phyloP scores from a whole-genome alignment of 805 yeast genomes.

The Starmera amethionina region DNA sequence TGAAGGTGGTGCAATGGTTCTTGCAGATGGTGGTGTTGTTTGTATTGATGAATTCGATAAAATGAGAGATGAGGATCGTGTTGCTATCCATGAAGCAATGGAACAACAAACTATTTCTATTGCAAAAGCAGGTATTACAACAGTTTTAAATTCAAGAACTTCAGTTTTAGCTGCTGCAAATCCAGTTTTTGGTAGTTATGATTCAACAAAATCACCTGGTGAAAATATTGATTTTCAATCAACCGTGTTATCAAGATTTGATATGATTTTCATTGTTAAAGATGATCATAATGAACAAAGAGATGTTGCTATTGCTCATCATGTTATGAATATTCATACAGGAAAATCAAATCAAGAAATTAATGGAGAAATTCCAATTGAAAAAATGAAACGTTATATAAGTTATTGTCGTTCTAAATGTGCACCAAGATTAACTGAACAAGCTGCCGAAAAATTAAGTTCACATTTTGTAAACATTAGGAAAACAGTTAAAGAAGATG shows the following conservation, averaged over 20 bases:
- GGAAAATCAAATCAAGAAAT: slow-evolving; percentile 56
- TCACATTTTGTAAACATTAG: slow-evolving; percentile 90
- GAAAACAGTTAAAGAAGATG: slow-evolving; percentile 71
- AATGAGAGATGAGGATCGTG: slow-evolving; percentile 98
- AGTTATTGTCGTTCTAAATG: slow-evolving; percentile 84
- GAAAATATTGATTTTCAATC: slow-evolving; percentile 98
- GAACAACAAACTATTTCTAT: slow-evolving; percentile 98
- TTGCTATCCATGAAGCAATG: slow-evolving; percentile 99
- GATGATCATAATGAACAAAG: slow-evolving; percentile 85
- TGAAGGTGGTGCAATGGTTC: slow-evolving; percentile 99
- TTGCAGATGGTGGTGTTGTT: slow-evolving; percentile 98
- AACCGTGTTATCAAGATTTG: slow-evolving; percentile 93
- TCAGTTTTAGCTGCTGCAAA: slow-evolving; percentile 97
- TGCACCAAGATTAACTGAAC: slow-evolving; percentile 85
- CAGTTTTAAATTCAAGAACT: slow-evolving; percentile 91
- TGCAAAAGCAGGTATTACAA: slow-evolving; percentile 98
- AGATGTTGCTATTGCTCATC: slow-evolving; percentile 86
- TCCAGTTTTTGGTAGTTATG: slow-evolving; percentile 94
- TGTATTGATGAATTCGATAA: slow-evolving; percentile 99
- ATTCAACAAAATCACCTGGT: slow-evolving; percentile 92
- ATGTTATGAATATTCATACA: slow-evolving; percentile 91
- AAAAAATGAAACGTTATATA: slow-evolving; percentile 84
- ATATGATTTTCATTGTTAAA: slow-evolving; percentile 94
- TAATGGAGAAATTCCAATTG: slow-evolving; percentile 75
- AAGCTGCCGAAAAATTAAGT: slow-evolving; percentile 82